Conservation (phyloP, 2,329 filamentous ascomycete species). For the Cytospora chrysosperma region DNA sequence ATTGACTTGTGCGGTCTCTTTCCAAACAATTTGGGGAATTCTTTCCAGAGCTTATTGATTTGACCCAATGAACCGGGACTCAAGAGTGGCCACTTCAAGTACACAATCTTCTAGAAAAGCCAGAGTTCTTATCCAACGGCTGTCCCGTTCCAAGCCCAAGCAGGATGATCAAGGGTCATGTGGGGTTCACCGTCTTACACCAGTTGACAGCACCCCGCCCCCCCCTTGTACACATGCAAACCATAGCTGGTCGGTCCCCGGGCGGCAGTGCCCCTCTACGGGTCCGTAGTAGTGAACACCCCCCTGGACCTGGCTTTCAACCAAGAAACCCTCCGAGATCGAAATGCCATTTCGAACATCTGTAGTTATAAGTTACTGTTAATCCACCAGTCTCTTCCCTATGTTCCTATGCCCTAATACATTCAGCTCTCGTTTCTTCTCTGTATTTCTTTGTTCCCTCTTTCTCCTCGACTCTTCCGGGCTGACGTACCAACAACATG, state of each 20-base stretch:
- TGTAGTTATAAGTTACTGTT: not conserved
- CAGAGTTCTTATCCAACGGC: not conserved
- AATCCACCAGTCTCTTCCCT: not conserved
- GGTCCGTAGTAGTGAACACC: not conserved
- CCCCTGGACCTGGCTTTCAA: not conserved
- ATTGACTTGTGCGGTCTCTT: too few relatives aligned
- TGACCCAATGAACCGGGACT: too few relatives aligned
- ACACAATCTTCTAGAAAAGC: not conserved
- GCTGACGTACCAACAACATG: slow-evolving; percentile 27
- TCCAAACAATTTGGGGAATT: too few relatives aligned
- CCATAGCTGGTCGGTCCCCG: slow-evolving; percentile 1
- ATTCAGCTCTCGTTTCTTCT: not conserved
- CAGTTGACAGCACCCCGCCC: too few relatives aligned
- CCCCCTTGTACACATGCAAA: too few relatives aligned
- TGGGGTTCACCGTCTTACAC: not conserved
- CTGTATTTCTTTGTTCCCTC: not conserved
- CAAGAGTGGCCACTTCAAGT: too few relatives aligned
- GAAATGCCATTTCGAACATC: not conserved
- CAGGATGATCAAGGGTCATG: not conserved
- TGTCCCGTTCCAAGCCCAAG: not conserved
- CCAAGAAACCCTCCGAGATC: not conserved
- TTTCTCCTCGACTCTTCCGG: not conserved
- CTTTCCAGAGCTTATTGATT: too few relatives aligned
- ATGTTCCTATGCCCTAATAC: not conserved
- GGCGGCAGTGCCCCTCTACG: slow-evolving; percentile 14